Conservation (phyloP, 1,284 basidiomycete species). For the Moesziomyces globuligerus region DNA sequence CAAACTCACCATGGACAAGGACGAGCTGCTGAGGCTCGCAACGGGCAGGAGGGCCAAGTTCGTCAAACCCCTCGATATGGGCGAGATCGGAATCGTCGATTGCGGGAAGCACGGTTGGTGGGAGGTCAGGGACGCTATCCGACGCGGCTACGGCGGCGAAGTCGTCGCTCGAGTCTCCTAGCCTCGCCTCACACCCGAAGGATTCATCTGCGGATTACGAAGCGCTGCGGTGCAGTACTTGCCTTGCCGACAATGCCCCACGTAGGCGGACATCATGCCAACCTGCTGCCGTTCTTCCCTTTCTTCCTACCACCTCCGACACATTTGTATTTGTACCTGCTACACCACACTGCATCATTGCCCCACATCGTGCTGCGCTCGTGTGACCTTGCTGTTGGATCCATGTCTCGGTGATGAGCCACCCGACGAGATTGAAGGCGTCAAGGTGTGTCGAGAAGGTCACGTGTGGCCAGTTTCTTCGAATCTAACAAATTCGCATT, state of each 20-base stretch:
- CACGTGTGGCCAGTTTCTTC: background rate
- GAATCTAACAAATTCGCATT: slow-evolving; percentile 12
- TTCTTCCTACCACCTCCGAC: background rate
- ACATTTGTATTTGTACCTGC: slow-evolving; percentile 38
- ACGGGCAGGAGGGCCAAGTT: slow-evolving; percentile 70
- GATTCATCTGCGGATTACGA: too few relatives aligned
- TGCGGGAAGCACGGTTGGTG: slow-evolving; percentile 72
- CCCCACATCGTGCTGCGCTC: background rate
- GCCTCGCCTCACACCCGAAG: background rate
- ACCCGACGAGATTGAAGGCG: too few relatives aligned
- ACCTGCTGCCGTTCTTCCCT: background rate
- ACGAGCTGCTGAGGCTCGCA: slow-evolving; percentile 79
- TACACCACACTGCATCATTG: slow-evolving; percentile 7
- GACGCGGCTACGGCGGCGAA: slow-evolving; percentile 67
- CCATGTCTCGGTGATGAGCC: background rate
- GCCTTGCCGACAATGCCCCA: background rate
- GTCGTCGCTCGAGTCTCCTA: slow-evolving; percentile 68
- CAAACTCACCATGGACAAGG: slow-evolving; percentile 77
- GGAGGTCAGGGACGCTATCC: slow-evolving; percentile 69
- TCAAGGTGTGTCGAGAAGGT: background rate
- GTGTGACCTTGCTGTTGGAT: background rate
- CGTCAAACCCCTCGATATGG: slow-evolving; percentile 79
- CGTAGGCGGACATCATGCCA: background rate
- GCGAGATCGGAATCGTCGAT: slow-evolving; percentile 84
- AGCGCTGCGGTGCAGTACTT: background rate